A percentile compares a stretch with the other conserved stretches of the same genome.
Evolutionary conservation across 2,329 filamentous ascomycete species (phyloP).

Genomic region (Calycina marina): DNA sequence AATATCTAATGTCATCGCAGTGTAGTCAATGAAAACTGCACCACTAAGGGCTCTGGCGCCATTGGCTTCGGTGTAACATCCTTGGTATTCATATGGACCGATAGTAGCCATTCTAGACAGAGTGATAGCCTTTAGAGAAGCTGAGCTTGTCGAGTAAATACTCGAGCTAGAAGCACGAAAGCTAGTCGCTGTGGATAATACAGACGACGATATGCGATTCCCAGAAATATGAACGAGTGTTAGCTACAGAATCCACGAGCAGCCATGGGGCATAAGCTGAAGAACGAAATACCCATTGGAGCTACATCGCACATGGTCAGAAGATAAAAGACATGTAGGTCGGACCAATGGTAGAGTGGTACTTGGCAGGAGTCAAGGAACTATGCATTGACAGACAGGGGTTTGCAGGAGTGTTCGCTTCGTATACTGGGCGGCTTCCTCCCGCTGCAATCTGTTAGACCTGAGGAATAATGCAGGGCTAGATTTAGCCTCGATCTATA

Average conservation of each 20-base stretch:
- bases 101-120: constrained; percentile 27
- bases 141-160: background rate
- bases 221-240: background rate
- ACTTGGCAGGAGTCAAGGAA: background rate
- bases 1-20: constrained; percentile 19
- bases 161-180: background rate
- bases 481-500: too few relatives aligned
- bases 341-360: background rate
- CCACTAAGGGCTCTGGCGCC: constrained; percentile 29
- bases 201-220: background rate
- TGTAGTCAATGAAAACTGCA: constrained; percentile 6
- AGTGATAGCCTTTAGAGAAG: constrained; percentile 29
- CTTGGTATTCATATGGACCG: constrained; percentile 30
- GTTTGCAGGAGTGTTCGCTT: too few relatives aligned
- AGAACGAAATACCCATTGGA: background rate
- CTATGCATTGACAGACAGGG: too few relatives aligned
- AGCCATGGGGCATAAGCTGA: background rate
- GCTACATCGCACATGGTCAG: background rate
- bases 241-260: background rate
- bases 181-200: background rate
- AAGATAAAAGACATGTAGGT: background rate
- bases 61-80: constrained; percentile 34
- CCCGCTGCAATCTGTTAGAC: too few relatives aligned
- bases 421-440: too few relatives aligned
- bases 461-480: too few relatives aligned